Base-by-base conservation (phyloP, 257 asterid species). In the Gentiana macrophylla region DNA sequence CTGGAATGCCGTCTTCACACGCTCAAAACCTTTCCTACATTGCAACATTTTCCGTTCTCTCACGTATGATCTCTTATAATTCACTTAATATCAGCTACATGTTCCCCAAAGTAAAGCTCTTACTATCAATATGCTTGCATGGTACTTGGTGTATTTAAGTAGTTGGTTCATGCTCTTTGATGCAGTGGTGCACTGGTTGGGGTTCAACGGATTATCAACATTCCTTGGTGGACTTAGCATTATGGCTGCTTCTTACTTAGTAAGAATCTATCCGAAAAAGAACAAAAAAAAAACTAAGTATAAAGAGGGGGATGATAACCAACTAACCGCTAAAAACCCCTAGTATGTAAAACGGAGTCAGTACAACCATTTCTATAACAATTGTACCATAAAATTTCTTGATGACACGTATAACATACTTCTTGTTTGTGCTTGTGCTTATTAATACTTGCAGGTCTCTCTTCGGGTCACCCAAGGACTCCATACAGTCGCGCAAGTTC, bases 1-100 rank as follows among this genome's bases (percentile, higher is more conserved):
- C 96, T 0, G 97, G 97, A 57, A 86, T 90, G 97, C 96, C 97
- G 15, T 90, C 97, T 48, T 80, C 94, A 34, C 97, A 86, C 59
- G 90, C 96, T 0, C 96, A 84, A 52, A 62, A 84, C 64, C 75
- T 90, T 62, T 77, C 70, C 64, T 90, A 60, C 56, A 65, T 75
- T 1, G 34, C 75, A 35, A 56, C 70, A 12, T 84, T 77, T 59
- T 54, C 74, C 73, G 60, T 60, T 54, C 32, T 79, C 34, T 84
- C 89, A 34, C 51, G 97, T 90, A 80, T 63, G 46, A 41, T 41
- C 46, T 10, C 5, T 41, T 41, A 41, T 10, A 1, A 10, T 41
- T 41, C 46, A 41, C 46, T 4, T 41, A 41, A 41, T 41, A 1
- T 5, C 9, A 5, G 46, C 46, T 41, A 41, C 6, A 2, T 41